phyloP scores from a whole-genome alignment of 2,329 filamentous ascomycete species.

The Diaporthe sp. region DNA sequence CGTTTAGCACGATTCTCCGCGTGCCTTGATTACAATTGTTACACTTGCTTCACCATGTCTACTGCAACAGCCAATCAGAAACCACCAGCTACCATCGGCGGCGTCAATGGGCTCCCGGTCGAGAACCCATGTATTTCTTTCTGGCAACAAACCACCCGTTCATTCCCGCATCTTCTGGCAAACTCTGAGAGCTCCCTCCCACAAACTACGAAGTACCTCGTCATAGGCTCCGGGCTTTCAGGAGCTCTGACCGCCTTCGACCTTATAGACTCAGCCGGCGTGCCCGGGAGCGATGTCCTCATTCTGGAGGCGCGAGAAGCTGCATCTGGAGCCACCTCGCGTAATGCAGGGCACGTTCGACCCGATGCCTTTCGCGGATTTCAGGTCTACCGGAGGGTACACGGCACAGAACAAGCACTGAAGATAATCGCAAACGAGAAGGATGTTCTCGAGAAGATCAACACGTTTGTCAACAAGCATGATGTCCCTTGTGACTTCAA shows the following conservation, averaged over 20 bases:
- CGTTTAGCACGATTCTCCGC: not conserved
- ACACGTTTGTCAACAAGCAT: slow-evolving; percentile 57
- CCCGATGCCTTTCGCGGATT: slow-evolving; percentile 64
- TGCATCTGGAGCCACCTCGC: slow-evolving; percentile 57
- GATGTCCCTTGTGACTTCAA: slow-evolving; percentile 61
- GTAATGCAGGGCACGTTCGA: slow-evolving; percentile 60
- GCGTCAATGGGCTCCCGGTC: slow-evolving; percentile 35
- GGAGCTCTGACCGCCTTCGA: slow-evolving; percentile 57
- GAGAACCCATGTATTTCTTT: slow-evolving; percentile 43
- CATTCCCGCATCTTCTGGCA: slow-evolving; percentile 56
- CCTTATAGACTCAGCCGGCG: slow-evolving; percentile 52
- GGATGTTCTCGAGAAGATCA: slow-evolving; percentile 53
- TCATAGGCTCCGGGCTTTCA: slow-evolving; percentile 59
- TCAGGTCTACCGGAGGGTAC: slow-evolving; percentile 56
- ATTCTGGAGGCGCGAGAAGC: slow-evolving; percentile 60
- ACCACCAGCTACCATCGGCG: not conserved
- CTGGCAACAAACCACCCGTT: slow-evolving; percentile 61
- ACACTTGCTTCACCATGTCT: not conserved
- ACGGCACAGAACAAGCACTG: slow-evolving; percentile 58
- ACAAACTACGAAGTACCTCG: slow-evolving; percentile 49
- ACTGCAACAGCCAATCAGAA: not conserved
- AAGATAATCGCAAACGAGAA: slow-evolving; percentile 61
- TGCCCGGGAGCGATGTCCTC: slow-evolving; percentile 51
- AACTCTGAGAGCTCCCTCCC: slow-evolving; percentile 52
- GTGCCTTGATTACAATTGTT: not conserved